Conservation (phyloP, 75 land plant genomes). For the Cryptomeria japonica region DNA sequence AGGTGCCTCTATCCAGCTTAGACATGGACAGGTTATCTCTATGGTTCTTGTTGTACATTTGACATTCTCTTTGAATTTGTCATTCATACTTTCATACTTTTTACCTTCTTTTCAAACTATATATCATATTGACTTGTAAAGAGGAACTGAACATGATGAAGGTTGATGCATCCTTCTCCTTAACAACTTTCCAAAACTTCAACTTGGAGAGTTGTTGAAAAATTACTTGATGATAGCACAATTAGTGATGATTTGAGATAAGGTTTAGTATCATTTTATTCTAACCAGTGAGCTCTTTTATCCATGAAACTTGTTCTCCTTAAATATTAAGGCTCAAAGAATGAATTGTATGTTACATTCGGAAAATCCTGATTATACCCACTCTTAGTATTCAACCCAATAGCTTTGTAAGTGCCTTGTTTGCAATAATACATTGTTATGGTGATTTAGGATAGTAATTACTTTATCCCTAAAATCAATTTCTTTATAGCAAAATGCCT, state of each 20-base stretch:
- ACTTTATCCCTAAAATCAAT: too few relatives aligned
- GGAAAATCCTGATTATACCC: background rate
- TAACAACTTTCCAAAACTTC: background rate
- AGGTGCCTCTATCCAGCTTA: conserved; percentile 85
- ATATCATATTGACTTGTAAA: background rate
- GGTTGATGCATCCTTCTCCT: background rate
- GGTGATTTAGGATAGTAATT: too few relatives aligned
- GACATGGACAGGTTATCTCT: conserved; percentile 67
- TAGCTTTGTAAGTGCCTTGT: background rate
- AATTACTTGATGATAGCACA: background rate
- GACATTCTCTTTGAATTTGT: background rate
- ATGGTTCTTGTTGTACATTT: background rate
- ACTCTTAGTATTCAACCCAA: background rate
- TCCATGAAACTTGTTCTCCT: background rate
- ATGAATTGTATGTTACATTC: background rate
- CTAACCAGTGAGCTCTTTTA: background rate
- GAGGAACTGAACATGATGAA: background rate
- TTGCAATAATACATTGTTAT: background rate
- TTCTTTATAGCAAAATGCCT: too few relatives aligned
- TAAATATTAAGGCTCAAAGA: background rate
- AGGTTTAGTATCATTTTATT: background rate
- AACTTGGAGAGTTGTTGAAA: background rate
- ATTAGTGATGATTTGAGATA: background rate
- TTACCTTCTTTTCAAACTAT: background rate
- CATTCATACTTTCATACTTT: background rate